Percentiles rank a stretch among this genome's conserved stretches.
Conservation (phyloP, 2,329 filamentous ascomycete genomes). For the Xenoacremonium recifei region DNA sequence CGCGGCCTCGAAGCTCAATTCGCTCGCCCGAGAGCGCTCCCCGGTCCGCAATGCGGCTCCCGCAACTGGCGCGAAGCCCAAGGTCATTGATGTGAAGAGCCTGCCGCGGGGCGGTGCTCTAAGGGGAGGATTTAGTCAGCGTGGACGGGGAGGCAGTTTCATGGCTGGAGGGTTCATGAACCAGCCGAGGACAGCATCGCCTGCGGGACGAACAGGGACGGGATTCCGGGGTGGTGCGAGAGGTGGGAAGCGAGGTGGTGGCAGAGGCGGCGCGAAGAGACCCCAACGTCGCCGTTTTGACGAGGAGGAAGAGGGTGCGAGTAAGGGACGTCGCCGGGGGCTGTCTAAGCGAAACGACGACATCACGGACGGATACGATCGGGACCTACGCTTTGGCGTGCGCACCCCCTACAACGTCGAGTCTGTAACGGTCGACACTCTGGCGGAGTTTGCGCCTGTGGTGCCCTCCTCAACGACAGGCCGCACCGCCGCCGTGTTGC, state of each 20-base stretch:
- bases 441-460: conserved; percentile 30
- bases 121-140: conserved; percentile 16
- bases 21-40: conserved; percentile 24
- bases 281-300: conserved; percentile 19
- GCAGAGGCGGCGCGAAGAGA: conserved; percentile 11
- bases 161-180: conserved; percentile 6
- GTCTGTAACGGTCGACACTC: conserved; percentile 30
- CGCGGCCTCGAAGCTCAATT: conserved; percentile 34
- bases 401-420: conserved; percentile 29
- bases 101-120: conserved; percentile 28
- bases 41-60: conserved; percentile 3
- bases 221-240: conserved; percentile 8
- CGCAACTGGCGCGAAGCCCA: conserved; percentile 21
- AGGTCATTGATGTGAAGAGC: conserved; percentile 39
- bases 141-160: conserved; percentile 23
- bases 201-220: conserved; percentile 16
- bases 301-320: conserved; percentile 25
- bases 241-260: conserved; percentile 10
- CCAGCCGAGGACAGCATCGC: background rate
- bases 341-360: conserved; percentile 16
- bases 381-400: conserved; percentile 34
- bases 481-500: conserved; percentile 32
- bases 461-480: conserved; percentile 26
- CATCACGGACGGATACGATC: conserved; percentile 34
- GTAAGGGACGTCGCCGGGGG: conserved; percentile 9